Base-by-base conservation (phyloP, 345 rosid species). In the Orychophragmus violaceus region DNA sequence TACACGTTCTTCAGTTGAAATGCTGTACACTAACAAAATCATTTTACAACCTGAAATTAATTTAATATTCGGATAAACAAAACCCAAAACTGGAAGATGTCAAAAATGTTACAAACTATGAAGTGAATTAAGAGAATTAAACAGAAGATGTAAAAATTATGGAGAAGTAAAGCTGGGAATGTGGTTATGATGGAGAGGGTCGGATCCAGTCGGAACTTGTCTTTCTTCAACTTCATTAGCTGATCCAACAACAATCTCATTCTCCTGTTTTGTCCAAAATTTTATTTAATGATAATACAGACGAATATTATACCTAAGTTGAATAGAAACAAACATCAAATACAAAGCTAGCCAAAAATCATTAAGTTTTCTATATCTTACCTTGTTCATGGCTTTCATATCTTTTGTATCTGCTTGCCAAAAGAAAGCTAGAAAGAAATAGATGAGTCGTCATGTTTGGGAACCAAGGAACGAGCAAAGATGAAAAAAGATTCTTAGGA, bases 161-260 rank as follows among this genome's bases (percentile, higher is more conserved):
- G 67, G 41, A 62, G 76, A 58, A 58, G 58, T 54, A 62, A 61
- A 68, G n/a, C n/a, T n/a, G n/a, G 78, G 78, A 48, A 46, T 16
- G n/a, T 24, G 42, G 22, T 74, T 74, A 55, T 74, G 78, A 62
- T 74, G 78, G 3, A 74, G 78, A 35, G 78, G 78, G 69, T 74
- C 74, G 18, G 78, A 68, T 54, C 78, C 78, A 14, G 78, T 74
- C 0, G 78, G 78, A 55, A 74, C 78, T 74, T 68, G 64, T 74
- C 78, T 62, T 62, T 50, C 65, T 46, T 74, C 74, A 62, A 74
- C 74, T 68, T 74, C 65, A 59, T 30, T 42, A 9, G 35, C 37
- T 68, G 59, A 33, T 53, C 46, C 68, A 28, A 45, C 36, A 54
- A 17, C 14, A 10, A 53, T 68, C 64, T 74, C 60, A 3, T 62